Conservation (phyloP, 768 basidiomycete species). For the Boletus sp. region DNA sequence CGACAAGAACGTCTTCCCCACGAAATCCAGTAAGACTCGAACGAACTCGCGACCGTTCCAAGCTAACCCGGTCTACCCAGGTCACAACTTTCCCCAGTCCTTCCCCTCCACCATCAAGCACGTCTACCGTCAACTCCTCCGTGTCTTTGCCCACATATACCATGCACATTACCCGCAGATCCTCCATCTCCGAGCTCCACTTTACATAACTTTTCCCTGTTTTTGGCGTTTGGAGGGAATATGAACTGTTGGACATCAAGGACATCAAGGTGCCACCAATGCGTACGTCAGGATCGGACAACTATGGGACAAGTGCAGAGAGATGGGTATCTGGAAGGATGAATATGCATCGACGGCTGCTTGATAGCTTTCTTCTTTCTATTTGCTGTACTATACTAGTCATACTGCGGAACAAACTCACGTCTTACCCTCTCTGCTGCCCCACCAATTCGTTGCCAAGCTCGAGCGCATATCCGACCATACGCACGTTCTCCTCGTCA, state of each 20-base stretch:
- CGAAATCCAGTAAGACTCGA: slow-evolving; percentile 75
- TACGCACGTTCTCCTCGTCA: slow-evolving; percentile 75
- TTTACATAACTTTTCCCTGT: slow-evolving; percentile 98
- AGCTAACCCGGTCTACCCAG: slow-evolving; percentile 39
- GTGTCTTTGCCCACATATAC: slow-evolving; percentile 97
- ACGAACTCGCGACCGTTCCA: not conserved
- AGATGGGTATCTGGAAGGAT: slow-evolving; percentile 70
- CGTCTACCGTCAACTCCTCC: slow-evolving; percentile 94
- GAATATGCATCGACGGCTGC: too few species aligned
- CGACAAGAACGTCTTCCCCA: slow-evolving; percentile 93
- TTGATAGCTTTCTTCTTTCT: not conserved
- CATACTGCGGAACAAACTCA: not conserved
- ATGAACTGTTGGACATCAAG: slow-evolving; percentile 84
- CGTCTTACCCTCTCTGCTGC: slow-evolving; percentile 13
- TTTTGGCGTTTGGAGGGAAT: slow-evolving; percentile 92
- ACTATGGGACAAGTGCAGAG: slow-evolving; percentile 88
- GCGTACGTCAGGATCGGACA: slow-evolving; percentile 68
- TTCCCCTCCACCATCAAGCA: slow-evolving; percentile 92
- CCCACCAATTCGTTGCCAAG: slow-evolving; percentile 26
- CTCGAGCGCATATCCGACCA: slow-evolving; percentile 24
- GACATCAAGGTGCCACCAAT: slow-evolving; percentile 75
- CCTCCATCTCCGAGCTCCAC: slow-evolving; percentile 92
- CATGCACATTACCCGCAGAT: slow-evolving; percentile 91
- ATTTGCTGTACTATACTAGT: slow-evolving; percentile 16
- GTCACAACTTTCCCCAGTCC: slow-evolving; percentile 79